Evolutionary conservation across 2,329 filamentous ascomycete species (phyloP).

Genomic region (Fusarium nanum): DNA sequence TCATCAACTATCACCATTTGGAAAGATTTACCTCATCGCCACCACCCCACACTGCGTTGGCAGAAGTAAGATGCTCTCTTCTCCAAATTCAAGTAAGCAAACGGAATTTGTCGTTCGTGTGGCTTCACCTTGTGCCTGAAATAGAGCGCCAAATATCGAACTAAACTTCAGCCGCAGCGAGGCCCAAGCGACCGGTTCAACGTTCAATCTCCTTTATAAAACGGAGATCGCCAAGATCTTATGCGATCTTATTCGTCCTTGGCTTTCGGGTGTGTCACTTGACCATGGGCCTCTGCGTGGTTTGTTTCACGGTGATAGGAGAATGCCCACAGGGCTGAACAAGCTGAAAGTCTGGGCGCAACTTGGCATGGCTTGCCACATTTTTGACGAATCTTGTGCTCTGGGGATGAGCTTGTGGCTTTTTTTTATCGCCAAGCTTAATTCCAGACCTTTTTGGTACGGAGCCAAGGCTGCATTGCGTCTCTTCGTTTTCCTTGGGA

Average conservation of each 20-base stretch:
- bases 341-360: conserved; percentile 1
- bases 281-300: neutral
- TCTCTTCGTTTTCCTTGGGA: accelerated
- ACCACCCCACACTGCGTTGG: neutral
- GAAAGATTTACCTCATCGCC: neutral
- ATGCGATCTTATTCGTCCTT: neutral
- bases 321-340: conserved; percentile 1
- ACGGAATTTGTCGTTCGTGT: neutral
- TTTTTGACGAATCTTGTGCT: conserved; percentile 1
- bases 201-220: conserved; percentile 14
- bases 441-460: neutral
- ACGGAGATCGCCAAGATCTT: conserved; percentile 16
- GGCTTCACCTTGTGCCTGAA: conserved; percentile 22
- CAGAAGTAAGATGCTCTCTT: neutral
- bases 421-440: neutral
- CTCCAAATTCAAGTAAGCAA: neutral
- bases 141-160: conserved; percentile 17
- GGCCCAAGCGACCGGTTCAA: neutral
- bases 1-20: neutral
- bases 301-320: neutral
- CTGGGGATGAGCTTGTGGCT: conserved; percentile 18
- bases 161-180: conserved; percentile 24
- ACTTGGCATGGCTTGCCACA: neutral
- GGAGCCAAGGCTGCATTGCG: neutral
- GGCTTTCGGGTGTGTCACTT: neutral